Conservation (phyloP, 257 asterid species). For the Petrea volubilis region DNA sequence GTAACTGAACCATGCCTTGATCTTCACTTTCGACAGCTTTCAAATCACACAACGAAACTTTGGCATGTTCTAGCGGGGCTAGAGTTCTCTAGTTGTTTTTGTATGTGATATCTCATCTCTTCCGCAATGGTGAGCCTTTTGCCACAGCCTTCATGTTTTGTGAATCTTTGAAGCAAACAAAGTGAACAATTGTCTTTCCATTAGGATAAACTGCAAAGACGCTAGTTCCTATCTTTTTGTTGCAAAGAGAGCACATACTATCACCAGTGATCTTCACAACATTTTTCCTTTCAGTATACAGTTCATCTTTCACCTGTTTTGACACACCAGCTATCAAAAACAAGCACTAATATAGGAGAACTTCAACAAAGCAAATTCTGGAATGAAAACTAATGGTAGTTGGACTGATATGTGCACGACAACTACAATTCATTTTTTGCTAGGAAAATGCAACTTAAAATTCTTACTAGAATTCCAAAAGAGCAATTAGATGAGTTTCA, state of each 20-base stretch:
- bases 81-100: neutral
- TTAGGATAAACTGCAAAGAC: slow-evolving; percentile 96
- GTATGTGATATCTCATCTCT: slow-evolving; percentile 41
- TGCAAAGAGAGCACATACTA: slow-evolving; percentile 89
- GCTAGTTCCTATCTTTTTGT: slow-evolving; percentile 88
- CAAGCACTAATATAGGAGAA: neutral
- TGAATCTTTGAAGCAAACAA: slow-evolving; percentile 86
- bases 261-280: slow-evolving; percentile 74
- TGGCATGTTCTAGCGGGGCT: slow-evolving; percentile 12
- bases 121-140: slow-evolving; percentile 52
- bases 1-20: neutral
- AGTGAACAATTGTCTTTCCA: slow-evolving; percentile 85
- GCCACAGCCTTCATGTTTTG: slow-evolving; percentile 85
- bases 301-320: slow-evolving; percentile 80
- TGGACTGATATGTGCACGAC: neutral
- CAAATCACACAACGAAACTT: slow-evolving; percentile 1
- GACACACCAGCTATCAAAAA: slow-evolving; percentile 14
- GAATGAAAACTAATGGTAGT: neutral
- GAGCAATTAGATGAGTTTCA: neutral
- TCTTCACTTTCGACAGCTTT: slow-evolving; percentile 4
- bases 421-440: neutral
- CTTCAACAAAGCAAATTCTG: neutral
- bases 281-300: slow-evolving; percentile 70
- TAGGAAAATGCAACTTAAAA: neutral
- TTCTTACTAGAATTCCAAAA: neutral